Base-by-base conservation (phyloP, 129 eudicot species). In the Daucus carota region DNA sequence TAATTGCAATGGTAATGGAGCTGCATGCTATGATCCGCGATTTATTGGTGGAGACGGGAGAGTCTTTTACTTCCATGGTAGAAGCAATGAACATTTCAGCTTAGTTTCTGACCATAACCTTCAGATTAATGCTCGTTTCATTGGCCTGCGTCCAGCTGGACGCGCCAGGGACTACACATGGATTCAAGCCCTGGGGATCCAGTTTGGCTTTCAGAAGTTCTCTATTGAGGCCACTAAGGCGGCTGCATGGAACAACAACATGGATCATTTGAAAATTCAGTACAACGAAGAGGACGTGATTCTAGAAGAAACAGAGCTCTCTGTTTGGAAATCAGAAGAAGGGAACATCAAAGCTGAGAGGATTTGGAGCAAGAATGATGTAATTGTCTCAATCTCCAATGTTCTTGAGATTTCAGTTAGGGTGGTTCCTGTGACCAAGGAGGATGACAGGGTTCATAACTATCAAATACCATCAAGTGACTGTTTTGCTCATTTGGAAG, bases 91-190 rank as follows among this genome's bases (percentile, higher is more conserved):
- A 81, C 85, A 90, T 76, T 92, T 89, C 87, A 79, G 77, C 80
- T 84, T 92, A 44, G 81, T 92, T 34, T 87, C 97, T 24, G 96
- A 92, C 43, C 34, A 69, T 17, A 85, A 87, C 80, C 91, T 92
- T 59, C 97, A 92, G 75, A 87, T 92, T 73, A 92, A 92, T 54
- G 92, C 89, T 11, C 92, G 83, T 7, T 89, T 92, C 86, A 92
- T 89, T 9, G 96, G 96, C 32, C 85, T 77, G 62, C 80, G 90
- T 1, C 97, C 97, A 6, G 73, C 80, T 1, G 92, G 94, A 22
- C 68, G 92, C 47, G 34, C 86, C 38, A 75, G 95, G 16, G 95
- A 89, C 83, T 91, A 78, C 86, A 91, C 97, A 2, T 91, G 97
- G 97, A 85, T 91, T 74, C 95, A 91, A 82, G 90, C 95, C 47